Evolutionary conservation across 176 grass and related monocot genomes (phyloP).

Genomic region (Microstegium vimineum): DNA sequence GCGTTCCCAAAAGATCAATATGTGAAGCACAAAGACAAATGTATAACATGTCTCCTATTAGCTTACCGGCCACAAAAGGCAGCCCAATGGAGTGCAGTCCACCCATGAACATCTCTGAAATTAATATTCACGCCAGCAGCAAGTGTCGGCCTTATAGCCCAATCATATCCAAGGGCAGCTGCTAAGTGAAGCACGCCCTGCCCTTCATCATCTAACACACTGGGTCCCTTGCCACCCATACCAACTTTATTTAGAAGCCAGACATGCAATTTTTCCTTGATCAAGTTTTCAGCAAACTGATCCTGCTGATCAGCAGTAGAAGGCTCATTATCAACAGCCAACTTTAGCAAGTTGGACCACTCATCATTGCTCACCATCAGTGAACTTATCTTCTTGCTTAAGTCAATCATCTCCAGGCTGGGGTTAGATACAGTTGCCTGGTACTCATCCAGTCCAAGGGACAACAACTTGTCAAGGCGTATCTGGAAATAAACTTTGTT

Average conservation of each 20-base stretch:
- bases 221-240: slow-evolving; percentile 58
- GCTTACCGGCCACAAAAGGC: slow-evolving; percentile 77
- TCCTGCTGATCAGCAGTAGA: slow-evolving; percentile 42
- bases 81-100: slow-evolving; percentile 91
- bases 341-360: slow-evolving; percentile 73
- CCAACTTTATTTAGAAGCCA: slow-evolving; percentile 85
- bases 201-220: slow-evolving; percentile 82
- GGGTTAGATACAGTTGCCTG: slow-evolving; percentile 42
- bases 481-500: slow-evolving; percentile 69
- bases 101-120: slow-evolving; percentile 79
- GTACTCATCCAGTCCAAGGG: slow-evolving; percentile 51
- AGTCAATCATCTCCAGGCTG: slow-evolving; percentile 43
- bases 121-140: slow-evolving; percentile 69
- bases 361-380: slow-evolving; percentile 56
- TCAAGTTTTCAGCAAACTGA: slow-evolving; percentile 62
- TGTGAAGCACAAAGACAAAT: neutral
- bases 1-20: neutral
- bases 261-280: slow-evolving; percentile 65
- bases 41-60: neutral
- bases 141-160: slow-evolving; percentile 65
- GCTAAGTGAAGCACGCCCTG: slow-evolving; percentile 77
- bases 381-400: slow-evolving; percentile 65
- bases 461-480: slow-evolving; percentile 69
- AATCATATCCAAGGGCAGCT: slow-evolving; percentile 85
- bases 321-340: slow-evolving; percentile 47